Conservation (phyloP, 805 yeast species). For the Metschnikowia noctiluminum region DNA sequence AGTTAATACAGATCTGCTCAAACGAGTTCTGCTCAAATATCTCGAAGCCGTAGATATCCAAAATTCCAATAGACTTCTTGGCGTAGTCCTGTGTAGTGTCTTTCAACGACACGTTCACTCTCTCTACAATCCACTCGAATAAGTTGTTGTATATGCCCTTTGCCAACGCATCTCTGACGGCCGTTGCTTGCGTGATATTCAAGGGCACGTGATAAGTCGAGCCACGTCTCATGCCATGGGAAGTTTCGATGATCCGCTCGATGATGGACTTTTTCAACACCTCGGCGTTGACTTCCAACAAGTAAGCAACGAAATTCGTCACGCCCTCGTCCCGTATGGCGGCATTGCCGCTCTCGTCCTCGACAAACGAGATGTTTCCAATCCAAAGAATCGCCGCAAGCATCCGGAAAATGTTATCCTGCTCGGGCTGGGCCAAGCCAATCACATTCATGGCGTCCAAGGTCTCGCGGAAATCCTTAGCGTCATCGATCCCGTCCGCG, state of each 20-base stretch:
- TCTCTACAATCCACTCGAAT: slow-evolving; percentile 93
- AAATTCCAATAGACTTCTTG: slow-evolving; percentile 79
- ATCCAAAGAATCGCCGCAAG: slow-evolving; percentile 88
- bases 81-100: slow-evolving; percentile 36
- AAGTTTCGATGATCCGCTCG: slow-evolving; percentile 84
- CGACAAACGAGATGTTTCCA: slow-evolving; percentile 84
- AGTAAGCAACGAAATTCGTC: slow-evolving; percentile 91
- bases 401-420: slow-evolving; percentile 83
- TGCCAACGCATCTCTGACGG: slow-evolving; percentile 92
- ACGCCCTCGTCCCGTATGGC: slow-evolving; percentile 80
- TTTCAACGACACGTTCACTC: slow-evolving; percentile 76
- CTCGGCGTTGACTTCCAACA: slow-evolving; percentile 74
- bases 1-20: slow-evolving; percentile 93
- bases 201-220: slow-evolving; percentile 93
- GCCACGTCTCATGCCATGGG: slow-evolving; percentile 86
- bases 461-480: slow-evolving; percentile 75
- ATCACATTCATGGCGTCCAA: slow-evolving; percentile 82
- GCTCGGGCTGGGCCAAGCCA: slow-evolving; percentile 79
- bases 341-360: slow-evolving; percentile 85
- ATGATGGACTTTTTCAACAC: slow-evolving; percentile 63
- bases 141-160: slow-evolving; percentile 89
- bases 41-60: slow-evolving; percentile 95
- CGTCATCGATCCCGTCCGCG: slow-evolving; percentile 85
- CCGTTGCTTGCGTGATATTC: slow-evolving; percentile 87
- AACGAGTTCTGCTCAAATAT: slow-evolving; percentile 93